Base-by-base conservation (phyloP, 169 alveolate species). In the Babesia bovis region DNA sequence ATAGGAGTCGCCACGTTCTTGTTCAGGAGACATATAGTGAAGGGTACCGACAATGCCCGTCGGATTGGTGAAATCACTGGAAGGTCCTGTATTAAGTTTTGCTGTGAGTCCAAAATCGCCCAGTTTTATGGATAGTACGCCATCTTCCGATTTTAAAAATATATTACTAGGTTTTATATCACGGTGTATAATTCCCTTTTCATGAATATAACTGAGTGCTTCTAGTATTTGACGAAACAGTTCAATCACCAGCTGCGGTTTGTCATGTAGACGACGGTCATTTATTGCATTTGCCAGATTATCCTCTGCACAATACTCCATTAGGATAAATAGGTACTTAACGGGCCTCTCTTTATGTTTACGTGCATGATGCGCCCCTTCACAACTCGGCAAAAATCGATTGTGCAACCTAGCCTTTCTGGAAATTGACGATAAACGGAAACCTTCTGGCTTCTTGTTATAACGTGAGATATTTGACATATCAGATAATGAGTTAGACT, bases 81-180 rank as follows among this genome's bases (percentile, higher is more conserved):
- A 52, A 10, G 66, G 44, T 33, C 51, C 78, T 5, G 63, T 71
- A 35, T 67, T 71, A 50, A 90, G 69, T 68, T 82, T 84, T 17
- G 95, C 89, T 32, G 95, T 90, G 33, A 90, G 90, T 4, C 95
- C 95, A 53, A 90, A 90, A 50, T 90, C 95, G 28, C 95, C 95
- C 38, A 90, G 68, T 78, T 90, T 90, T 26, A 90, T 89, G 51
- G 86, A 59, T 40, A 82, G 59, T 28, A 51, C 66, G 21, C 90
- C 82, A 26, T 75, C 90, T 45, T 85, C 90, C 13, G 87, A 70
- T 66, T 90, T 89, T 35, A 90, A 72, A 67, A 90, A 90, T 26
- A 90, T 90, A 81, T 90, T 90, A 21, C 94, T 89, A 17, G 95
- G 95, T 56, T 90, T 90, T 30, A 90, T 72, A 58, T 90, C 95